Evolutionary conservation across 768 basidiomycete species (phyloP), one percentile per base, ranked within the genome.

Genomic region (Suillus fuscotomentosus): DNA sequence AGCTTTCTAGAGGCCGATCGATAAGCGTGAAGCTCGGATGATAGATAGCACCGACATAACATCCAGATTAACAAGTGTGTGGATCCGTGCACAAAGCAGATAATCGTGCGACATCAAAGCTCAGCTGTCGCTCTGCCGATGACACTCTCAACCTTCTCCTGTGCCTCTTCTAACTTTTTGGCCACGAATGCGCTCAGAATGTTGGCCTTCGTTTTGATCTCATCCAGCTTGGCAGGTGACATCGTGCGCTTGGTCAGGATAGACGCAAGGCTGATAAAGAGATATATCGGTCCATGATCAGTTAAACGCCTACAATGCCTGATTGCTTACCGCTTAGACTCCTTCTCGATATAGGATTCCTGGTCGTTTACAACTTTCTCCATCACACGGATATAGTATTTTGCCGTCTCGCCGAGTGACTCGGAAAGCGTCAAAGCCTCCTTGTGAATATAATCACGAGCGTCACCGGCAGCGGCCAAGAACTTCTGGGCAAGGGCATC

Each of bases 171-270:
- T 13, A 67, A 70, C 66, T 78, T 76, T 60, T 78, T 68, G 10
- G 62, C 72, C 36, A 73, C 72, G 64, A 94, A 94, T 0, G 90
- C 85, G 17, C 78, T 75, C 56, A 95, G 84, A 70, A 99, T 86
- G 80, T 99, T 99, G 61, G 86, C 83, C 81, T 97, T 98, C 75
- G 92, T 84, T 78, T 93, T 91, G 72, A 98, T 88, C 79, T 98
- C 95, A 73, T 99, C 97, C 50, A 95, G 78, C 79, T 99, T 98
- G 48, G 82, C 77, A 0, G 85, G 82, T 9, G 90, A 82, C 50
- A 98, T 80, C n/a, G 81, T 87, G 57, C 89, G 88, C 77, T 95
- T 97, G 70, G 80, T 77, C 64, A 96, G 82, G 70, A 97, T 91
- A 65, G 85, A 85, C 64, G 81, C 82, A 66, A 95, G 80, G n/a